Evolutionary conservation across 2,329 filamentous ascomycete species (phyloP), one percentile per base, ranked within the genome.

Genomic region (Claviceps quebecensis): DNA sequence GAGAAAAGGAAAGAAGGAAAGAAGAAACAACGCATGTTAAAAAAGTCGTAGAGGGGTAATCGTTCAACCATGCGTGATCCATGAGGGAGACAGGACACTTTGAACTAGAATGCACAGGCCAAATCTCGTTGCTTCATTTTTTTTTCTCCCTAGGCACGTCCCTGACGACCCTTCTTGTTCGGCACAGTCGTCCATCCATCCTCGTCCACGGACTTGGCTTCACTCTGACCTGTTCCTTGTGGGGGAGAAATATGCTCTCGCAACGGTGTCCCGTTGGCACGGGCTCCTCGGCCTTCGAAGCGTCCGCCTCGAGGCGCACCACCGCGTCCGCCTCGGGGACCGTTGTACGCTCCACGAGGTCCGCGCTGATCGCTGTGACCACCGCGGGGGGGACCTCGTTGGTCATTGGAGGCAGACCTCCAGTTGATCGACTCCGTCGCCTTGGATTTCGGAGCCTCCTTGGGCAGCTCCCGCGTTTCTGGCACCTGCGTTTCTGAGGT

Each of bases 111-210:
- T 66, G 58, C 65, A 66, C 62, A 65, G 11, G 29, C 29, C 29
- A 34, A 34, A 60, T 56, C 59, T 63, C 60, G 59, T 53, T 56
- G 53, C 53, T 58, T 61, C 58, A 34, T 61, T 19, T 2, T 61
- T 2, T 61, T 46, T 50, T 52, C 46, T 48, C 40, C 36, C 53
- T 52, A 60, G 58, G 56, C 48, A 41, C 67, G 65, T 56, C 65
- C 66, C 57, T 59, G 60, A 49, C 66, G 66, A 49, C 65, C 65
- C 61, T 68, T 68, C 58, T 67, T 63, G 54, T 58, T 65, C 36
- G 64, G 59, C 53, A 67, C 80, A 26, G 77, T 83, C 56, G 77
- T 81, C 80, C 80, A 84, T 57, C 80, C 80, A 62, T 83, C 80
- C 39, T 79, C 78, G 46, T 78, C 75, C 48, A 70, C 64, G 40